These are phyloP conservation scores for Colletotrichum sp. DNA, from an alignment of 2,329 filamentous ascomycete species.

Conservation along the genomic window DNA sequence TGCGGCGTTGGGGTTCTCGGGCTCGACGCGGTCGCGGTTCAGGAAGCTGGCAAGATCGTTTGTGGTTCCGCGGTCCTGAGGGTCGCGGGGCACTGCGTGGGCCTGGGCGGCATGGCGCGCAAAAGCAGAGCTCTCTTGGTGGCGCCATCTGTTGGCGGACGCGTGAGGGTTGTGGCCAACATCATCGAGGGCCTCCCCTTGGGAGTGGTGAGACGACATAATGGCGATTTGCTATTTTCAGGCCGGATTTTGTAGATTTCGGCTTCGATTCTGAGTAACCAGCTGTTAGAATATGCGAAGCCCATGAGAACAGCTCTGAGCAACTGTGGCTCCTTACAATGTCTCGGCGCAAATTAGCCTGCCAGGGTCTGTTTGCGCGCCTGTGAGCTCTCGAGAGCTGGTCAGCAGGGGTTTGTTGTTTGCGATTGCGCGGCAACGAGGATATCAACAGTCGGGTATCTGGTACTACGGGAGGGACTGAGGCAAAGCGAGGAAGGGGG, in stretches of 20 bases:
- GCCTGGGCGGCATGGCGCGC: conserved; percentile 49
- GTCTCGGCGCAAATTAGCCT: conserved; percentile 17
- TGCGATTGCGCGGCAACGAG: neutral
- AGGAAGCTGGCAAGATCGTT: conserved; percentile 61
- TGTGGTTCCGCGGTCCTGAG: conserved; percentile 47
- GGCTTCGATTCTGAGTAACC: neutral
- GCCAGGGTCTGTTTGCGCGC: conserved; percentile 1
- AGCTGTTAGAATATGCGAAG: neutral
- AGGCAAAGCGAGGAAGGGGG: neutral
- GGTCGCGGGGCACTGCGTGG: conserved; percentile 40
- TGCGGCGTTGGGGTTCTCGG: conserved; percentile 32
- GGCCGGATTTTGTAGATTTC: conserved; percentile 32
- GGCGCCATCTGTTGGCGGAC: conserved; percentile 65
- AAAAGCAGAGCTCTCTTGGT: conserved; percentile 66
- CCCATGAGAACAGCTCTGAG: neutral
- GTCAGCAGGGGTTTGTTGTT: neutral
- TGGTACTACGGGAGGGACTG: neutral
- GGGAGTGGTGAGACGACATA: conserved; percentile 24
- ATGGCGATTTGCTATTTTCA: neutral
- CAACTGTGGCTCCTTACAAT: conserved; percentile 12
- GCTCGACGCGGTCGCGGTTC: conserved; percentile 58
- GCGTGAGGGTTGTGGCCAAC: conserved; percentile 57
- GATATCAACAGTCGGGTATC: conserved; percentile 6
- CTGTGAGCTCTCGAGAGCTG: neutral
- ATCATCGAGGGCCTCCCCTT: conserved; percentile 31